Evolutionary conservation across 768 basidiomycete genomes (phyloP).

Genomic region (Austroboletus eburneus): DNA sequence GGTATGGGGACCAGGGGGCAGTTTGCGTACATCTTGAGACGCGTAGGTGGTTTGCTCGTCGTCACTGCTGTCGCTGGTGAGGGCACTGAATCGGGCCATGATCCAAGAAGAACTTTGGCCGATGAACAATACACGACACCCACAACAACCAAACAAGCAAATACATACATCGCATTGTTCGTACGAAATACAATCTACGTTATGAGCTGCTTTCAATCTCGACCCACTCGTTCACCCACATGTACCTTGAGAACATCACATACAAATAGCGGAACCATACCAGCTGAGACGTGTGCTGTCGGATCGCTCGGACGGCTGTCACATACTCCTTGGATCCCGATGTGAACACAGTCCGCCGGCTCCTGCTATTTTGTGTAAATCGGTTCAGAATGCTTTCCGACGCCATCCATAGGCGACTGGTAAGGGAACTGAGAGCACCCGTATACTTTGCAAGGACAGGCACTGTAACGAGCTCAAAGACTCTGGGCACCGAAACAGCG

Average conservation of each 20-base stretch:
- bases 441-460: slow-evolving; percentile 58
- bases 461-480: slow-evolving; percentile 61
- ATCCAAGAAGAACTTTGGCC: slow-evolving; percentile 9
- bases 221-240: slow-evolving; percentile 90
- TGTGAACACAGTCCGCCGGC: slow-evolving; percentile 40
- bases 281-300: slow-evolving; percentile 67
- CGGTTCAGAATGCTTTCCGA: slow-evolving; percentile 5
- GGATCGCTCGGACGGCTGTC: slow-evolving; percentile 64
- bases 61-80: slow-evolving; percentile 53
- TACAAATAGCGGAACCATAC: slow-evolving; percentile 91
- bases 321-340: slow-evolving; percentile 54
- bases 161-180: slow-evolving; percentile 8
- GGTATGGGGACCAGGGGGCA: slow-evolving; percentile 10
- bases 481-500: slow-evolving; percentile 31
- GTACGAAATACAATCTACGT: too few species aligned
- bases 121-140: slow-evolving; percentile 17
- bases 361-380: slow-evolving; percentile 1
- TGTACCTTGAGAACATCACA: slow-evolving; percentile 73
- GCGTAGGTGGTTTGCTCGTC: slow-evolving; percentile 41
- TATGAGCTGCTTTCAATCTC: slow-evolving; percentile 33
- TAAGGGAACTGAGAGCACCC: slow-evolving; percentile 47
- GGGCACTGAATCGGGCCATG: slow-evolving; percentile 71
- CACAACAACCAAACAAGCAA: slow-evolving; percentile 28
- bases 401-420: slow-evolving; percentile 45
- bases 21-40: slow-evolving; percentile 23